Evolutionary conservation across 176 grass and related monocot species (phyloP).

Genomic region (Oryza punctata): DNA sequence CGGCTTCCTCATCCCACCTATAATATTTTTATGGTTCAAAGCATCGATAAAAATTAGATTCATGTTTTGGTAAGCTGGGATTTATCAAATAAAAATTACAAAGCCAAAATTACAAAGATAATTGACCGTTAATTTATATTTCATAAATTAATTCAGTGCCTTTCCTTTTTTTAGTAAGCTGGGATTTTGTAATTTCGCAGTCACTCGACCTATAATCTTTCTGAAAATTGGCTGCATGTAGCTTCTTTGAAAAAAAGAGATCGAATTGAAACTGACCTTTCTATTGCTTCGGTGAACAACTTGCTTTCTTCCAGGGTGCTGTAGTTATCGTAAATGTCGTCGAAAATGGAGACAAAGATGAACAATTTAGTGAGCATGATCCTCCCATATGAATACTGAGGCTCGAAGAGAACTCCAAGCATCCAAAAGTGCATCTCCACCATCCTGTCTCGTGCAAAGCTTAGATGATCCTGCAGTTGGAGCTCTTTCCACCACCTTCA

Average conservation of each 20-base stretch:
- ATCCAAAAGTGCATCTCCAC: constrained; percentile 57
- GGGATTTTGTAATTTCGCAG: too few relatives aligned
- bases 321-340: constrained; percentile 58
- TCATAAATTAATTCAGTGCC: too few relatives aligned
- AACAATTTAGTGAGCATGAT: constrained; percentile 37
- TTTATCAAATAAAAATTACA: too few relatives aligned
- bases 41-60: background rate
- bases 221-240: too few relatives aligned
- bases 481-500: constrained; percentile 62
- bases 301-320: constrained; percentile 46
- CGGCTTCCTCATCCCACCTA: constrained; percentile 37
- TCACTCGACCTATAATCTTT: too few relatives aligned
- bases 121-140: too few relatives aligned
- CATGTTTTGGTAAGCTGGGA: too few relatives aligned
- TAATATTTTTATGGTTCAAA: background rate
- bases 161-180: too few relatives aligned
- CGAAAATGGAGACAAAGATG: constrained; percentile 22
- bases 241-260: too few relatives aligned
- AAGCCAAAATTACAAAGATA: background rate
- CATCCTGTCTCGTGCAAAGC: constrained; percentile 43
- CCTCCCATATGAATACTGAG: constrained; percentile 33
- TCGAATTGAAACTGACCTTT: too few relatives aligned
- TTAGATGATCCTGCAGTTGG: constrained; percentile 6
- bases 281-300: constrained; percentile 31
- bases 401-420: constrained; percentile 41